Evolutionary conservation across 2,329 filamentous ascomycete species (phyloP), one percentile per base, ranked within the genome.

Genomic region (Calonectria henricotiae): DNA sequence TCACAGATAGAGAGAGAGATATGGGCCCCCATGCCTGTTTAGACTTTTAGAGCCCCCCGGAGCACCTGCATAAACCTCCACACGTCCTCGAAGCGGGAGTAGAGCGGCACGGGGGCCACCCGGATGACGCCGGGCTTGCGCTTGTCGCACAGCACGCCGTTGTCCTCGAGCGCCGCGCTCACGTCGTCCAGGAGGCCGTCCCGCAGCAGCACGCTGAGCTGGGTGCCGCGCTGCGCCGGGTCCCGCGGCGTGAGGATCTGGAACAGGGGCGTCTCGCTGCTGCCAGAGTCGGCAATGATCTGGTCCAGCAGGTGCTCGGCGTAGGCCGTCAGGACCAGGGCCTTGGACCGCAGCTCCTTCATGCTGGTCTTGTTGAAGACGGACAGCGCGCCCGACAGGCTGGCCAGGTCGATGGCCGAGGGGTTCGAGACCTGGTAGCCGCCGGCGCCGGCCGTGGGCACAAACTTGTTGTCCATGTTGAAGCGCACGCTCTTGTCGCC

Each of bases 381-480:
- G 27, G 91, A 90, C 6, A 98, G 84, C 1, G 92, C 91, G 0
- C 91, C 94, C 11, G 90, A 85, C 2, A 97, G 86, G n/a, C 91
- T 89, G 15, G 92, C 93, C 54, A 95, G 88, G 77, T 97, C 94
- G 7, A 96, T 85, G 12, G 91, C 93, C 0, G 90, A 94, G 89
- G 41, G 94, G 80, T 98, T 98, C 62, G 92, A 94, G n/a, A 96
- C 81, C 81, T 97, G 94, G 82, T 90, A 98, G 4, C 95, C 95
- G 39, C 87, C 90, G 0, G 95, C 95, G 44, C 95, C 95, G 2
- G 89, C 84, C 8, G 93, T 93, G 4, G 95, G 94, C 46, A 91
- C 85, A 82, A 97, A 97, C 68, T 86, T 85, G 82, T 94, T 96
- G 67, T 92, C 90, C 95, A 98, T 98, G 74, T 90, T 87, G 84